Conservation (phyloP, 495 filamentous ascomycete species). For the Trichoderma gamsii region DNA sequence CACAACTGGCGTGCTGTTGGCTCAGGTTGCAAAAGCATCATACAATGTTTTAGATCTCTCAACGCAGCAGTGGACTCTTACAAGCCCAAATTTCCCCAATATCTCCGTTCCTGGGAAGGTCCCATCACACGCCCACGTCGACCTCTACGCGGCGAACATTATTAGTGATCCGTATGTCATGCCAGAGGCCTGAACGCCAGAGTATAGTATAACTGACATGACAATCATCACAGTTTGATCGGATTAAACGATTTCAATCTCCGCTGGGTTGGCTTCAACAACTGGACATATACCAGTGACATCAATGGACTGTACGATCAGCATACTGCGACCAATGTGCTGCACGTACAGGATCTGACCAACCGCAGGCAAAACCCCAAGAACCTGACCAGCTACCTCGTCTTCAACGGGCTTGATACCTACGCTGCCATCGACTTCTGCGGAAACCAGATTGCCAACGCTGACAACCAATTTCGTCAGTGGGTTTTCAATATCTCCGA, state of each 20-base stretch:
- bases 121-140: slow-evolving; percentile 59
- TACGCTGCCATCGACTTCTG: slow-evolving; percentile 59
- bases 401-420: slow-evolving; percentile 63
- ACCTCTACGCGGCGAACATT: slow-evolving; percentile 47
- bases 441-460: slow-evolving; percentile 52
- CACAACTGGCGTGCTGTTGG: neutral
- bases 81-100: slow-evolving; percentile 41
- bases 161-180: slow-evolving; percentile 50
- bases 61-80: slow-evolving; percentile 50
- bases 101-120: slow-evolving; percentile 53
- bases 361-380: slow-evolving; percentile 17
- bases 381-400: slow-evolving; percentile 40
- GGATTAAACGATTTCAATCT: slow-evolving; percentile 57
- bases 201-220: slow-evolving; percentile 25
- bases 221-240: slow-evolving; percentile 20
- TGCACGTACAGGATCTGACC: neutral
- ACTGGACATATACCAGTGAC: slow-evolving; percentile 58
- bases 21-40: neutral
- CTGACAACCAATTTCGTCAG: slow-evolving; percentile 68
- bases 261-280: slow-evolving; percentile 53
- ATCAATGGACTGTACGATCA: slow-evolving; percentile 43
- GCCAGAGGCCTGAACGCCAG: neutral
- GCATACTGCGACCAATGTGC: neutral
- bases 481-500: slow-evolving; percentile 61
- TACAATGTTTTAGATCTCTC: slow-evolving; percentile 39